Percentiles rank a stretch among this genome's conserved stretches.
phyloP scores from a whole-genome alignment of 148 eudicot species.

The Mesembryanthemum crystallinum region DNA sequence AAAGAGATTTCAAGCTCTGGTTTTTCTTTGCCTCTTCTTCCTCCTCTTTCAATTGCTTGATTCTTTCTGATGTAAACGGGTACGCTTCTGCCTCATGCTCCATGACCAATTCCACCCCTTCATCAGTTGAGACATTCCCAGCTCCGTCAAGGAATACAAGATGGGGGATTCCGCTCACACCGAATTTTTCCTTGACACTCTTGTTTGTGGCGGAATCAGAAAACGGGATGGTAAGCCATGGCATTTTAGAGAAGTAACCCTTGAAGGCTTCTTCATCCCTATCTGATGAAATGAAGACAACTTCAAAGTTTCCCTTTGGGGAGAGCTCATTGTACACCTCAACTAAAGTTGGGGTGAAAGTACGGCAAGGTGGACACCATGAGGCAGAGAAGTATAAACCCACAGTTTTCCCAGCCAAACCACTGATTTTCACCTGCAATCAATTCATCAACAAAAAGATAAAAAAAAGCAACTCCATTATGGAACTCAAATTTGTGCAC shows the following conservation, averaged over 20 bases:
- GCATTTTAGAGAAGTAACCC: slow-evolving; percentile 51
- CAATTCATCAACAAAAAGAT: slow-evolving; percentile 6
- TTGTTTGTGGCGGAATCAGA: slow-evolving; percentile 32
- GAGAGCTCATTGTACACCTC: slow-evolving; percentile 42
- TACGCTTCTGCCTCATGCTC: slow-evolving; percentile 40
- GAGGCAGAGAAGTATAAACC: slow-evolving; percentile 57
- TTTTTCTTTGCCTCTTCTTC: slow-evolving; percentile 45
- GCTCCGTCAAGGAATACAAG: slow-evolving; percentile 42
- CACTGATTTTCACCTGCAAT: slow-evolving; percentile 44
- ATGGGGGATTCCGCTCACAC: slow-evolving; percentile 48
- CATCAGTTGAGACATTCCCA: slow-evolving; percentile 39
- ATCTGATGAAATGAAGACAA: slow-evolving; percentile 47
- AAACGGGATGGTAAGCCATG: slow-evolving; percentile 56
- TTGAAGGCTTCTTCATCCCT: slow-evolving; percentile 44
- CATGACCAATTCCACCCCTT: slow-evolving; percentile 41
- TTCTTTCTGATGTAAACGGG: slow-evolving; percentile 44
- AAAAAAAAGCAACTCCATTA: background rate
- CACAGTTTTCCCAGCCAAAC: slow-evolving; percentile 40
- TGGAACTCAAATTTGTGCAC: background rate
- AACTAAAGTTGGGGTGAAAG: slow-evolving; percentile 44
- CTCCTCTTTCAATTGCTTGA: slow-evolving; percentile 40
- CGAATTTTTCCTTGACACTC: slow-evolving; percentile 30
- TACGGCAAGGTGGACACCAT: slow-evolving; percentile 58
- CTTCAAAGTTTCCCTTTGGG: slow-evolving; percentile 41
- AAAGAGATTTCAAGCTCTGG: slow-evolving; percentile 43